Base-by-base conservation (phyloP, 495 filamentous ascomycete species). In the Xylaria palmicola region DNA sequence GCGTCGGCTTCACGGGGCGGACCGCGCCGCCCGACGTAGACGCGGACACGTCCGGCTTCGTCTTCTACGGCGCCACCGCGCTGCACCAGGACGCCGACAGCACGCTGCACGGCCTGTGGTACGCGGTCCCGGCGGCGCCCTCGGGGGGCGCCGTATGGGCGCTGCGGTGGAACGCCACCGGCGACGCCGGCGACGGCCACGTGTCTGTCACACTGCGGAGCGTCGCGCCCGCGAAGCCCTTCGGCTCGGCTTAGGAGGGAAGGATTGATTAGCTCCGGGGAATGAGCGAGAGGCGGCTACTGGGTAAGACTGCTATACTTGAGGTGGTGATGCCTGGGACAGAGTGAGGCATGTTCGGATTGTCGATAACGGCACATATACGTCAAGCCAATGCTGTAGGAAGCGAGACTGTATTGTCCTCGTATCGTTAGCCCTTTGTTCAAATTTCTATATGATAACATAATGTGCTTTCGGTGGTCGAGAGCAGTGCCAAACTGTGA, bases 1-100 rank as follows among this genome's bases (percentile, higher is more conserved):
- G 26, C 39, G 54, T 56, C 5, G 54, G 54, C 3, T 56, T 56
- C 17, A 56, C 54, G 15, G 43, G 36, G 24, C 17, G 43, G 24
- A 29, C 13, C 26, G 8, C 24, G n/a, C 19, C n/a, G 37, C 10
- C 24, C 13, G 40, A 56, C 39, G 8, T 26, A 1, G 54, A 45
- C 17, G 36, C 36, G 22, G 54, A 56, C 41, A 47, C 41, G 27
- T 3, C 6, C 1, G 54, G 54, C 3, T 56, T 56, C 54, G 24
- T 56, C 15, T 56, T 56, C 54, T 56, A 56, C 54, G 54, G 27
- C 6, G 54, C 39, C 26, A 44, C 39, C 24, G 40, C 40, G 15
- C 39, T 56, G 27, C 54, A 56, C 27, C n/a, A 20, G 41, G 36
- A 27, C 39, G 39, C 39, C 8, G 54, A 47, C 22, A 56, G 45